Evolutionary conservation across 108 stramenopile genomes (phyloP).

Genomic region (Cyclotella choctawhatcheeana): DNA sequence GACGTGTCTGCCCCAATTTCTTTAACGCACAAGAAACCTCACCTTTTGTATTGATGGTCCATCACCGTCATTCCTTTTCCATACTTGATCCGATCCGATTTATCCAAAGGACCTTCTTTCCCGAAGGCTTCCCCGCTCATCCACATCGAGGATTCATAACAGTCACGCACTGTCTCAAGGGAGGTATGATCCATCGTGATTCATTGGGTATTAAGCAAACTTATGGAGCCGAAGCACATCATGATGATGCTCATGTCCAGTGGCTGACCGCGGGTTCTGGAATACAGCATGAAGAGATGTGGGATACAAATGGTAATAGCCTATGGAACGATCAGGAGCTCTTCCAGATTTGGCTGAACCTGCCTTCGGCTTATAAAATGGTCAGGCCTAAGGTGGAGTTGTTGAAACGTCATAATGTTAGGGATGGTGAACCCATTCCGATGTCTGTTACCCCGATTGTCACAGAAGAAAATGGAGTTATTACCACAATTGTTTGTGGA

Average conservation of each 20-base stretch:
- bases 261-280: slow-evolving; percentile 93
- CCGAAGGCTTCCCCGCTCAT: slow-evolving; percentile 79
- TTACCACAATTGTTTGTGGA: slow-evolving; percentile 60
- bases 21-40: slow-evolving; percentile 54
- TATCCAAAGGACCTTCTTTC: slow-evolving; percentile 64
- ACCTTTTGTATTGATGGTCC: slow-evolving; percentile 86
- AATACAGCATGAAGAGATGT: slow-evolving; percentile 83
- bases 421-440: not conserved
- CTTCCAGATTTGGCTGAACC: slow-evolving; percentile 89
- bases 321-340: slow-evolving; percentile 49
- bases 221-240: no score
- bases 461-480: slow-evolving; percentile 30
- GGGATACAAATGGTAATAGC: slow-evolving; percentile 55
- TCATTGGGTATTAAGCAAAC: slow-evolving; percentile 70
- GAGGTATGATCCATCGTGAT: slow-evolving; percentile 83
- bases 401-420: slow-evolving; percentile 41
- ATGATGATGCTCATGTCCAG: slow-evolving; percentile 84
- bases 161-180: slow-evolving; percentile 79
- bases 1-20: slow-evolving; percentile 84
- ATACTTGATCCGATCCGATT: slow-evolving; percentile 72
- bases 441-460: slow-evolving; percentile 28
- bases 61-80: slow-evolving; percentile 83
- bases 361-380: slow-evolving; percentile 79
- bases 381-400: slow-evolving; percentile 59
- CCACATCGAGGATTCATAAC: slow-evolving; percentile 93